phyloP scores from a whole-genome alignment of 129 eudicot genomes.

The Mikania micrantha region DNA sequence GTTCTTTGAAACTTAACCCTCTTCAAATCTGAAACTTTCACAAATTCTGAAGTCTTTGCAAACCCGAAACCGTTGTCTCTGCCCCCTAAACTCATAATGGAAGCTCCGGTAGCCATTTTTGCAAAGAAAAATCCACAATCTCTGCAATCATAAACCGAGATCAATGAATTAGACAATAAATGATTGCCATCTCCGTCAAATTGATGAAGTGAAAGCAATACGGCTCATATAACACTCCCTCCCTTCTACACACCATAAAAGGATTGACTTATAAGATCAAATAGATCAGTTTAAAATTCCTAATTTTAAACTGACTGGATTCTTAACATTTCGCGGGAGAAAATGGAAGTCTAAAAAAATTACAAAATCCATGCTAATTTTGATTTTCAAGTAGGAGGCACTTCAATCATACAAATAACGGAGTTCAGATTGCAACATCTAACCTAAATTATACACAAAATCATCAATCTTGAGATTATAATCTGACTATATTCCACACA shows the following conservation, averaged over 20 bases:
- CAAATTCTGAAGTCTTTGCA: constrained; percentile 45
- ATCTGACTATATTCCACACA: neutral
- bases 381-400: neutral
- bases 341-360: no score
- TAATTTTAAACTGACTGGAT: neutral
- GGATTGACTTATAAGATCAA: neutral
- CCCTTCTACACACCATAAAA: neutral
- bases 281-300: neutral
- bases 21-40: constrained; percentile 55
- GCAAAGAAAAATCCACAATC: constrained; percentile 28
- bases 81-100: constrained; percentile 44
- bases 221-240: neutral
- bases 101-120: constrained; percentile 77
- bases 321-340: no score
- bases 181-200: neutral
- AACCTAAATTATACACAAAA: no score
- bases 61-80: constrained; percentile 51
- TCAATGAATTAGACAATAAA: neutral
- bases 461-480: no score
- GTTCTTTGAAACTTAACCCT: constrained; percentile 61
- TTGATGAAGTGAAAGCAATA: neutral
- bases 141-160: constrained; percentile 27
- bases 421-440: no score
- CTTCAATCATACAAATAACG: no score
- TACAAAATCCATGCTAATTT: neutral